Percentiles rank a stretch among this genome's conserved stretches.
Conservation (phyloP, 495 filamentous ascomycete species). For the Penicillium ucsense region DNA sequence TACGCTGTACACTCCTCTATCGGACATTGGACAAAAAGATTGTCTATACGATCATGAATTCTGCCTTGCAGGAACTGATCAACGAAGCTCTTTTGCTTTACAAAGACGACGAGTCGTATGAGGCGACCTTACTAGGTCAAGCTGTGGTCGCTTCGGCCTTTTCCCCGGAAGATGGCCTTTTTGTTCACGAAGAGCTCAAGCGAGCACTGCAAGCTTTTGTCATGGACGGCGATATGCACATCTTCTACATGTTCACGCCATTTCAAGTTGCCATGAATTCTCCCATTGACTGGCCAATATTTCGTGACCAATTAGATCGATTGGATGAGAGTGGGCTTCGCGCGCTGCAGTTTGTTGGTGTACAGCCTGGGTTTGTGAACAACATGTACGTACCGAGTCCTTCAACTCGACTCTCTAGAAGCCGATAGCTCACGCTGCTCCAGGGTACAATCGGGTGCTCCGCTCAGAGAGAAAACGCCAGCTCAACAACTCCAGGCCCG, state of each 20-base stretch:
- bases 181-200: slow-evolving; percentile 59
- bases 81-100: slow-evolving; percentile 22
- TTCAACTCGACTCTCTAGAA: no score
- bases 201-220: slow-evolving; percentile 65
- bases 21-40: slow-evolving; percentile 47
- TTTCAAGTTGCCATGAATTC: slow-evolving; percentile 39
- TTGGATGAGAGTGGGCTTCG: slow-evolving; percentile 64
- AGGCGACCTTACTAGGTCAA: slow-evolving; percentile 56
- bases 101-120: slow-evolving; percentile 42
- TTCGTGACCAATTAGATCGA: slow-evolving; percentile 58
- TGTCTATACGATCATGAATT: slow-evolving; percentile 44
- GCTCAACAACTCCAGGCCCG: slow-evolving; percentile 50
- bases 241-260: slow-evolving; percentile 74
- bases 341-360: slow-evolving; percentile 57
- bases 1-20: slow-evolving; percentile 58
- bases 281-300: slow-evolving; percentile 62
- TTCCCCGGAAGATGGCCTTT: slow-evolving; percentile 67
- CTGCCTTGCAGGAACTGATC: slow-evolving; percentile 43
- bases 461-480: slow-evolving; percentile 52
- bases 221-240: slow-evolving; percentile 78
- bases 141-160: slow-evolving; percentile 67
- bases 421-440: background rate
- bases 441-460: slow-evolving; percentile 59
- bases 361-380: slow-evolving; percentile 62
- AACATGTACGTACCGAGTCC: slow-evolving; percentile 43